Base-by-base conservation (phyloP, 163 green algal species). In the Chlorella variabilis region DNA sequence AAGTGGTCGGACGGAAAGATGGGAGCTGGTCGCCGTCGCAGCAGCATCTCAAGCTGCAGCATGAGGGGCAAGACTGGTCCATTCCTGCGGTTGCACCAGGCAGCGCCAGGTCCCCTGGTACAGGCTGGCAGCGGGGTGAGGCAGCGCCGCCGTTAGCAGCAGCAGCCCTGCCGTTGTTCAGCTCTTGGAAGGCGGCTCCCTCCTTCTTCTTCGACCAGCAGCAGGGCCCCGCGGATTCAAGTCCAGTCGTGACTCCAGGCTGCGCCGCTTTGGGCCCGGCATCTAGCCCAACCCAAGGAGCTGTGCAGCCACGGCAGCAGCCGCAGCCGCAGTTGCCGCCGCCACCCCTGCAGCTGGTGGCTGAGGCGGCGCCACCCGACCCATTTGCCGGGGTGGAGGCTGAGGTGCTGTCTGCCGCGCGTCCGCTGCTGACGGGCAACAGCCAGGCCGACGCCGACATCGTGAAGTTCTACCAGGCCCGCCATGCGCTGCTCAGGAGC, bases 401-500 rank as follows among this genome's bases (percentile, higher is more conserved):
- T 29, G 83, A 83, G 11, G 83, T 85, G 62, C 78, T 87, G 54
- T 54, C 62, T 6, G 75, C 83, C 4, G 83, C 78, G 27, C 33
- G 21, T 23, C 83, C 77, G 25, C 71, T 85, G 71, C 83, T 87
- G 33, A 87, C 83, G 15, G 83, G 83, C 34, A 83, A 85, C 49
- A 23, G 54, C 5, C 38, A 70, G 48, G 83, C 83, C 27, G 83
- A 87, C 68, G 56, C 54, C 36, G 83, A 87, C 54, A 87, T 87
- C 56, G 80, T 87, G 42, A 80, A 71, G 27, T 87, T 87, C 23
- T 87, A 87, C 25, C 63, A 85, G 61, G 83, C 83, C 0, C 51
- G 81, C 2, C 71, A 80, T 31, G 83, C 71, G n/a, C 63, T 87
- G 51, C 39, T 85, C 7, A 71, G 21, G 29, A 62, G 29, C 58